Evolutionary conservation across 495 filamentous ascomycete genomes (phyloP).

Genomic region (Podospora pseudocomata): DNA sequence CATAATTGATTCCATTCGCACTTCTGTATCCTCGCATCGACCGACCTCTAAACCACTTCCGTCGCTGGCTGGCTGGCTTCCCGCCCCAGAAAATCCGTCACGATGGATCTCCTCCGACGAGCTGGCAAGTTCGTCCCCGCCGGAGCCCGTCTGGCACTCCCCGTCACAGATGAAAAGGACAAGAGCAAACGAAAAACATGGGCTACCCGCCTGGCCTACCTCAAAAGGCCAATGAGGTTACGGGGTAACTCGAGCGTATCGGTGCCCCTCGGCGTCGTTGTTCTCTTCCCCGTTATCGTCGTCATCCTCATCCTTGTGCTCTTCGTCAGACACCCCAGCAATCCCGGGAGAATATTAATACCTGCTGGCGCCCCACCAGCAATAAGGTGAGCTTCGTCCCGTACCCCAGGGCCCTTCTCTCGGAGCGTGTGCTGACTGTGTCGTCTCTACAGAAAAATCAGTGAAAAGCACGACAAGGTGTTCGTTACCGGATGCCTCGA

Average conservation of each 20-base stretch:
- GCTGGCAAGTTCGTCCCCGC: slow-evolving; percentile 48
- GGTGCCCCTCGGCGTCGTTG: slow-evolving; percentile 86
- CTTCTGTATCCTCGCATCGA: background rate
- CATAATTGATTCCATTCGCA: slow-evolving; percentile 3
- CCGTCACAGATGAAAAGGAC: slow-evolving; percentile 46
- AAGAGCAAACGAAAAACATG: slow-evolving; percentile 32
- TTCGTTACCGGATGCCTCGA: slow-evolving; percentile 88
- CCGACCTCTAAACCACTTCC: slow-evolving; percentile 7
- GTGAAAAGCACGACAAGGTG: slow-evolving; percentile 93
- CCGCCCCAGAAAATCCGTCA: slow-evolving; percentile 27
- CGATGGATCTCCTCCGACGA: slow-evolving; percentile 56
- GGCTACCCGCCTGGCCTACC: slow-evolving; percentile 66
- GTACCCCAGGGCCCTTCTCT: background rate
- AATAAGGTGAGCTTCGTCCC: slow-evolving; percentile 64
- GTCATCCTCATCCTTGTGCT: slow-evolving; percentile 86
- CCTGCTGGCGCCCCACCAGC: slow-evolving; percentile 85
- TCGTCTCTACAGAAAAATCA: slow-evolving; percentile 73
- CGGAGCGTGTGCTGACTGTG: background rate
- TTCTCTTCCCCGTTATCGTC: slow-evolving; percentile 89
- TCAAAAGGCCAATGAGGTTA: slow-evolving; percentile 83
- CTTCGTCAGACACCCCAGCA: slow-evolving; percentile 84
- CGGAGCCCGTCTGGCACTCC: slow-evolving; percentile 36
- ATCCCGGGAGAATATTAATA: slow-evolving; percentile 77
- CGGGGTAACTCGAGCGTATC: slow-evolving; percentile 92
- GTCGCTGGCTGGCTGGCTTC: slow-evolving; percentile 14